These are phyloP conservation scores for Pestalotiopsis sp. DNA, from an alignment of 2,329 filamentous ascomycete genomes.

Conservation along the genomic window DNA sequence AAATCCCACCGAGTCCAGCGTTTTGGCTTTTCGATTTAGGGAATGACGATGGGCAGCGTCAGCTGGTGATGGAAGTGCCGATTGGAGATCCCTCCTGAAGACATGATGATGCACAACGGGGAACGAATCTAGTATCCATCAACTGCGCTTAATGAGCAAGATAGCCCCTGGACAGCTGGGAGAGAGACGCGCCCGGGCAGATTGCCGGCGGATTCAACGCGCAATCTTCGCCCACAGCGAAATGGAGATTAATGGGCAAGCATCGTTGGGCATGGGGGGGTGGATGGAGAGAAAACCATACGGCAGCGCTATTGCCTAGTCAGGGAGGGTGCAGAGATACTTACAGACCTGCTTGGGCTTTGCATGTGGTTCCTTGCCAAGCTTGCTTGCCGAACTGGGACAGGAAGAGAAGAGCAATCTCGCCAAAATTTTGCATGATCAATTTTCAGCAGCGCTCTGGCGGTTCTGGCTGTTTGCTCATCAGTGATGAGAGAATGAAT, in stretches of 20 bases:
- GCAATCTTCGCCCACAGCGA: conserved; percentile 10
- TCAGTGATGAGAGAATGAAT: too few relatives aligned
- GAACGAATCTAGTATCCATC: conserved; percentile 3
- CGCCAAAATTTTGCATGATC: conserved; percentile 23
- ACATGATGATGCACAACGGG: conserved; percentile 5
- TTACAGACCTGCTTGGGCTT: not conserved
- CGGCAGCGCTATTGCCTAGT: not conserved
- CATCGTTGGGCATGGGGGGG: conserved; percentile 18
- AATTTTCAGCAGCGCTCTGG: conserved; percentile 6
- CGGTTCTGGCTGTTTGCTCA: too few relatives aligned
- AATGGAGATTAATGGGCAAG: conserved; percentile 14
- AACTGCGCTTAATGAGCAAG: not conserved
- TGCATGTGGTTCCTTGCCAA: conserved; percentile 5
- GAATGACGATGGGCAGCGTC: not conserved
- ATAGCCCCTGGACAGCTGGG: not conserved
- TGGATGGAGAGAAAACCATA: conserved; percentile 8
- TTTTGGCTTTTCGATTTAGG: not conserved
- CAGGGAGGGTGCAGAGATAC: not conserved
- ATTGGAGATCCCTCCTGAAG: not conserved
- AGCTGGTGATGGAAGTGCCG: not conserved
- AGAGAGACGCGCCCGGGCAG: conserved; percentile 2
- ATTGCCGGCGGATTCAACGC: conserved; percentile 12
- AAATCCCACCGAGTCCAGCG: not conserved
- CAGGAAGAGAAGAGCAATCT: conserved; percentile 24
- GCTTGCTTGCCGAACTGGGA: conserved; percentile 22